Base-by-base conservation (phyloP, 352 stramenopile genomes). In the Globisporangium canariense region DNA sequence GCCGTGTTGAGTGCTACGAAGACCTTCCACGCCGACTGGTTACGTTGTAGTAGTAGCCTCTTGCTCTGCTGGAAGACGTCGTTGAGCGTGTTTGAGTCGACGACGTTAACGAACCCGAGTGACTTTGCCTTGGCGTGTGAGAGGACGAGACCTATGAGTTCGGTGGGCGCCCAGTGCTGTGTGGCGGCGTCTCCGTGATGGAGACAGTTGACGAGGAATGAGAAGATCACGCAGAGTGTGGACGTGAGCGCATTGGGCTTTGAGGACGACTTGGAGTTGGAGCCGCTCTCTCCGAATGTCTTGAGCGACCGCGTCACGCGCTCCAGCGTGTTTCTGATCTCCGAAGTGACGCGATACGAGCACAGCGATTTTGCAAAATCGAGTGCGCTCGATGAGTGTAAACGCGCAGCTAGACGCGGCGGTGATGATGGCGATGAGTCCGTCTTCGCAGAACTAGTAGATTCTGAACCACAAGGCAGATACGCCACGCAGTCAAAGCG, bases 161-260 rank as follows among this genome's bases (percentile, higher is more conserved):
- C 73, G 20, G 62, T 52, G 3, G 57, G 4, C 2, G 58, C 40
- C 75, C 77, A 81, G 22, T 75, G 68, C 14, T 74, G 75, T 9
- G 77, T 80, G 6, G 54, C 59, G 0, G 6, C 7, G 34, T 86
- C 73, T 45, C 77, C 75, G 4, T 65, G 66, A 51, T 83, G 59
- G 14, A 86, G 56, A 51, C 65, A 75, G 58, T 86, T 83, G 16
- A 78, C 69, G 1, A 86, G 59, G 43, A 67, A 75, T 18, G 73
- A 47, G 2, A 72, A 45, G 16, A 56, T 62, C 16, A 69, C 68
- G 22, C 55, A 74, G 30, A 78, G 46, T 20, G 63, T 73, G 11
- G 65, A 58, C 6, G 71, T 50, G 3, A 73, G 59, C 10, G 59
- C 47, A 16, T 73, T 62, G 2, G 74, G 62, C n/a, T 60, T 75